Conservation (phyloP, 2,329 filamentous ascomycete species). For the Cladosporium austrohemisphaericum region DNA sequence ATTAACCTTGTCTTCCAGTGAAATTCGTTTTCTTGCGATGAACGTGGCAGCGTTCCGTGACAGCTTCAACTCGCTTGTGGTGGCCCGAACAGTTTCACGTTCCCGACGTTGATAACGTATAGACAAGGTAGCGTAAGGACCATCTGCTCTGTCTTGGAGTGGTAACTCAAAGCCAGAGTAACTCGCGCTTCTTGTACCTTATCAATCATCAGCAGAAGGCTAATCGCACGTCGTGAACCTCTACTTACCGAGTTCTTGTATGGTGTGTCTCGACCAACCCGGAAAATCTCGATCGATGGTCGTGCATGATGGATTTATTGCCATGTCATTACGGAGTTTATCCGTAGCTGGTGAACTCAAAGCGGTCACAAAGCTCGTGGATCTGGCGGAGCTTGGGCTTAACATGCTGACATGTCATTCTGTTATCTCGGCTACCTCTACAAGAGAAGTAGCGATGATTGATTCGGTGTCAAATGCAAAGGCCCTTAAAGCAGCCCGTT, state of each 20-base stretch:
- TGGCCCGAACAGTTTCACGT: not conserved
- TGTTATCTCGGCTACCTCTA: too few species aligned
- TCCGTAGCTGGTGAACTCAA: too few species aligned
- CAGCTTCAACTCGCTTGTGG: not conserved
- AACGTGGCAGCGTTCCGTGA: not conserved
- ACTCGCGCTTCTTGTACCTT: not conserved
- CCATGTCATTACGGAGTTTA: too few species aligned
- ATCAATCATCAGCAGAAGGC: not conserved
- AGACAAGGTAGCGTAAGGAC: too few species aligned
- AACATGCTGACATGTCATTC: too few species aligned
- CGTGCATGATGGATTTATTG: too few species aligned
- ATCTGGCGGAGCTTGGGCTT: too few species aligned
- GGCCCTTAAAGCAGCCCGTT: too few species aligned
- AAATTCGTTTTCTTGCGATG: not conserved
- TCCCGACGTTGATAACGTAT: not conserved
- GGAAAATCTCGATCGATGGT: not conserved
- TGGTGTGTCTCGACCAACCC: not conserved
- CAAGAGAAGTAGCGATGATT: too few species aligned
- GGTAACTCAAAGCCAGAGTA: not conserved
- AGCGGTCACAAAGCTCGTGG: too few species aligned
- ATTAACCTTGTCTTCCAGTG: not conserved
- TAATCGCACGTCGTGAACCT: not conserved
- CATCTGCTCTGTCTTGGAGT: too few species aligned
- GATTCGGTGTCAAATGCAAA: too few species aligned
- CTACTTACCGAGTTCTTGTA: not conserved